These are phyloP conservation scores for Aspergillus aculeatinus DNA, from an alignment of 2,329 filamentous ascomycete genomes.

Conservation along the genomic window DNA sequence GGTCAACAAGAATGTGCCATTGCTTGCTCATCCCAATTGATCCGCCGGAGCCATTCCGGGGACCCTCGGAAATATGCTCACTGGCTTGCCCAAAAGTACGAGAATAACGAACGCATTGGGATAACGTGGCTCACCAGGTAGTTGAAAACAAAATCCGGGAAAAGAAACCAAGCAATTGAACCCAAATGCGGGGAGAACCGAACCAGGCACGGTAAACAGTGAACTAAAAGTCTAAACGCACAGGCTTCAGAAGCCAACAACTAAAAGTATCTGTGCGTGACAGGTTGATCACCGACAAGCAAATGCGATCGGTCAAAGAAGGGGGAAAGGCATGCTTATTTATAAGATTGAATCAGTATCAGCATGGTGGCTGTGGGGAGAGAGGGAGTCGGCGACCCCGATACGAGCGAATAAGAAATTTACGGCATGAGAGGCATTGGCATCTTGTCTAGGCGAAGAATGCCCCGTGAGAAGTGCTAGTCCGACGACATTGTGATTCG, in stretches of 20 bases:
- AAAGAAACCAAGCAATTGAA: not conserved
- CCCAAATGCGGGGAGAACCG: constrained; percentile 3
- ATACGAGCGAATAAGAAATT: constrained; percentile 1
- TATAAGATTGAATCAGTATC: not conserved
- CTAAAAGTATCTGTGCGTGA: not conserved
- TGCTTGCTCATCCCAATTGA: not conserved
- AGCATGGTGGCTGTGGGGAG: not conserved
- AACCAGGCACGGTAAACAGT: not conserved
- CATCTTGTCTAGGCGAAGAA: constrained; percentile 4
- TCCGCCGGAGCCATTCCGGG: not conserved
- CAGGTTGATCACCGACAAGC: not conserved
- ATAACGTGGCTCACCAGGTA: not conserved
- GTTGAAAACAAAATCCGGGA: not conserved
- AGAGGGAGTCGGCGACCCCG: constrained; percentile 4
- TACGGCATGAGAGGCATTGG: constrained; percentile 1
- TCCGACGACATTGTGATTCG: constrained; percentile 4
- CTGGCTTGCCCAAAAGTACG: not conserved
- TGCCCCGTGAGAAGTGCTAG: constrained; percentile 1
- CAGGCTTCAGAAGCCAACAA: not conserved
- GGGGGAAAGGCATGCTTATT: not conserved
- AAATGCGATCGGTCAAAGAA: not conserved
- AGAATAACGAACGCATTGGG: not conserved
- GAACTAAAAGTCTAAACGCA: not conserved
- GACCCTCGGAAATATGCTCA: not conserved
- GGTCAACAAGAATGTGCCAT: too few relatives aligned